Base-by-base conservation (phyloP, 176 grass and related monocot species). In the Cenchrus purpureus region DNA sequence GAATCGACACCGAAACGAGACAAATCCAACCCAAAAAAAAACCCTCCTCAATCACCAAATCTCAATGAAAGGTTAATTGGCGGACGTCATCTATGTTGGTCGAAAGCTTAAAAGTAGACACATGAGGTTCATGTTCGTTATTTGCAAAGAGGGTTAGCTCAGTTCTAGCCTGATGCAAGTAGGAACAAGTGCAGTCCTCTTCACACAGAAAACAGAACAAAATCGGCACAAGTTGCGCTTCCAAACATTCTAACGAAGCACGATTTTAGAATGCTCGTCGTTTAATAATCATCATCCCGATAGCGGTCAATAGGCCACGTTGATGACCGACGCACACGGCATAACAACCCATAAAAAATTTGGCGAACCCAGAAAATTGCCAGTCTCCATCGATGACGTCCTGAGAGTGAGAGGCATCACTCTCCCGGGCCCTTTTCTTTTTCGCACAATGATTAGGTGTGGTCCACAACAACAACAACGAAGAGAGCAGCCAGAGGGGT, bases 391-490 rank as follows among this genome's bases (percentile, higher is more conserved):
- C n/a, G 51, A 52, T 87, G 70, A 64, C 85, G 65, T 46, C 70
- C 31, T 1, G 37, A 40, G 37, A 40, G 37, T 40, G 37, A 40
- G 19, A 76, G 28, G 49, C 57, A 63, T 79, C 82, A 31, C 28
- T 46, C 77, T 37, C 20, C 28, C 12, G 13, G 54, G 37, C 37
- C 2, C 32, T 22, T 77, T 77, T 86, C 51, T 83, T 87, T 87
- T 87, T 54, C 58, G 51, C 85, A 1, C 68, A 87, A 84, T 87
- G 45, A 87, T 91, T 76, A 74, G 75, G 8, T 12, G 75, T 46
- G 84, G 89, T 28, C 80, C 80, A 60, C 53, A 73, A 66, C 31
- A 66, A 65, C 12, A 14, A 50, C 37, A 40, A 40, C 37, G 44
- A 77, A 6, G 84, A 9, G 7, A 68, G 53, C 45, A 65, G 34